Evolutionary conservation across 768 basidiomycete genomes (phyloP), one percentile per base, ranked within the genome.

Genomic region (Tephrocybe sp.): DNA sequence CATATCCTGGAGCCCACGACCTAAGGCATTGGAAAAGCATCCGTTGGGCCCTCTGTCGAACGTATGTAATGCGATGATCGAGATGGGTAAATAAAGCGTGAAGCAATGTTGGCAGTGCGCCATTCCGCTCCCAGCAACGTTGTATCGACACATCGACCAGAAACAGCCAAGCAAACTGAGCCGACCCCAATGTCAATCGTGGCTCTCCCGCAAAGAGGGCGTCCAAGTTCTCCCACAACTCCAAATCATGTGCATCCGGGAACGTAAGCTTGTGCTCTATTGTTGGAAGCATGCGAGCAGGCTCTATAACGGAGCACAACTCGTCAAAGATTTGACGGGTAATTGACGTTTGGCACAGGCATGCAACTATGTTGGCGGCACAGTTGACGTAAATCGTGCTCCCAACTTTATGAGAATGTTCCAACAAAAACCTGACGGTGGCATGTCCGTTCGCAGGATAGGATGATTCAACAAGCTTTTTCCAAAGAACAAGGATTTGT

Each of bases 81-180:
- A 92, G 70, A 62, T 95, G 92, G 13, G 82, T 84, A 56, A 94
- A 83, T 16, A 93, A 71, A 4, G 84, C 83, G 48, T 92, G 89
- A 26, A 98, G 80, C 14, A 97, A 75, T 8, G 79, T 69, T 1
- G 90, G 85, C 10, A 98, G 71, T 48, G 88, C 80, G 9, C 76
- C 71, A 46, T 82, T 76, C 57, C 85, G 70, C 50, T 88, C 87
- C 88, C 89, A 91, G 56, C 80, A 82, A 26, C 85, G 80, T 55
- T 88, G 85, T 23, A 92, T 67, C 0, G 87, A 82, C 31, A 87
- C 77, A 55, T 93, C 89, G 2, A 84, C 79, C 22, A 95, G 68
- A 62, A 94, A 93, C 8, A 96, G 74, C 70, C 93, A 81, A 1
- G 94, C 92, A 62, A 90, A 90, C 62, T 96, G 93, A 12, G 90